Percentiles rank a stretch among this genome's conserved stretches.
These are phyloP conservation scores for Barnettozyma sucrosica DNA, from an alignment of 805 yeast species.

Conservation along the genomic window DNA sequence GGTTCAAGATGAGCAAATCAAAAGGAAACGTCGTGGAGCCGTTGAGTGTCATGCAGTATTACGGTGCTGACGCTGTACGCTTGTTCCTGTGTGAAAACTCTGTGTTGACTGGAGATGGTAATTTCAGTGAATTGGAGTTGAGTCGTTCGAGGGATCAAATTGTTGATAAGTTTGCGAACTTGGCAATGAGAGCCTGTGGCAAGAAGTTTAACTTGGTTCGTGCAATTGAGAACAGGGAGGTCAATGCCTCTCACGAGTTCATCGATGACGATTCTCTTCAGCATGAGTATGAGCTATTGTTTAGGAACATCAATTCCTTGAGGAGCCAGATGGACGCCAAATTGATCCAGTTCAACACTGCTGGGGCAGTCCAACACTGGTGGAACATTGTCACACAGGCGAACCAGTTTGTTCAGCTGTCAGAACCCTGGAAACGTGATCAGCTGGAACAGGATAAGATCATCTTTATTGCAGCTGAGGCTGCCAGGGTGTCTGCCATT, in stretches of 20 bases:
- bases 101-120: constrained; percentile 69
- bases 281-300: constrained; percentile 22
- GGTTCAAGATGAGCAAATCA: constrained; percentile 90
- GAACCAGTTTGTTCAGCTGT: constrained; percentile 59
- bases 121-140: constrained; percentile 59
- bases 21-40: constrained; percentile 95
- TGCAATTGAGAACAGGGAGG: constrained; percentile 28
- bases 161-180: constrained; percentile 78
- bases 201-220: constrained; percentile 53
- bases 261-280: constrained; percentile 8
- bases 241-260: constrained; percentile 5
- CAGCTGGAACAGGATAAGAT: constrained; percentile 42
- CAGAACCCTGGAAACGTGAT: constrained; percentile 68
- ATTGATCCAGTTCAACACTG: constrained; percentile 44
- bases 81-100: constrained; percentile 75
- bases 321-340: constrained; percentile 35
- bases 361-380: constrained; percentile 49
- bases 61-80: constrained; percentile 70
- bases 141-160: constrained; percentile 52
- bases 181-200: constrained; percentile 69
- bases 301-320: constrained; percentile 30
- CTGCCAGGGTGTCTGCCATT: constrained; percentile 60
- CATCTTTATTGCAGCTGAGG: constrained; percentile 64
- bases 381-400: constrained; percentile 56
- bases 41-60: constrained; percentile 47